Percentiles rank a stretch among this genome's conserved stretches.
These are phyloP conservation scores for Schizosaccharomyces japonicus DNA, from an alignment of 805 yeast genomes.

Conservation along the genomic window DNA sequence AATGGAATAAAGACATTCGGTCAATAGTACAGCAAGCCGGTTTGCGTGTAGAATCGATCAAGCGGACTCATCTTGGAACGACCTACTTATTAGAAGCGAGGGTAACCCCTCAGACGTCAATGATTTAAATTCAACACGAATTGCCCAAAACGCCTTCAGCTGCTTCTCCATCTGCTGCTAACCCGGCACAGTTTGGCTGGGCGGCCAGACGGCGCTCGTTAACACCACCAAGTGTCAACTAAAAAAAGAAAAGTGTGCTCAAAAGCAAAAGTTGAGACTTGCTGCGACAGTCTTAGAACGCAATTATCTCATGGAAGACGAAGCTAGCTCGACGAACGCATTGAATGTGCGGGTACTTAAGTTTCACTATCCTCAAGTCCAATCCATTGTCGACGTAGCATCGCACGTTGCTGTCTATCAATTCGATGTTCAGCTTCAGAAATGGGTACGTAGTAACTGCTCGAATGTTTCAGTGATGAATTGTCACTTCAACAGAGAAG, in stretches of 20 bases:
- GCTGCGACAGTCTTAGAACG: no score
- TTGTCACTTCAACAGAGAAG: not conserved
- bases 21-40: slow-evolving; percentile 67
- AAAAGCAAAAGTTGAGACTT: no score
- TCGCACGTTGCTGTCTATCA: slow-evolving; percentile 1
- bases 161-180: no score
- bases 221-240: no score
- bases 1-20: slow-evolving; percentile 91
- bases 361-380: not conserved
- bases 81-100: slow-evolving; percentile 23
- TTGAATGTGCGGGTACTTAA: not conserved
- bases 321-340: not conserved
- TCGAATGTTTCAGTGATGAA: not conserved
- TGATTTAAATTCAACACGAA: no score
- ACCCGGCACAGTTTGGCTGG: no score
- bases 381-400: not conserved
- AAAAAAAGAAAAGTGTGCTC: no score
- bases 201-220: no score
- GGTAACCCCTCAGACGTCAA: no score
- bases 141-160: no score
- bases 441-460: not conserved
- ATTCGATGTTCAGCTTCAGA: not conserved
- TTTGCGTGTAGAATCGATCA: slow-evolving; percentile 55
- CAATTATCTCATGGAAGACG: not conserved
- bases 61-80: slow-evolving; percentile 71